Evolutionary conservation across 306 rosid genomes (phyloP).

Genomic region (Cucurbita maxima): DNA sequence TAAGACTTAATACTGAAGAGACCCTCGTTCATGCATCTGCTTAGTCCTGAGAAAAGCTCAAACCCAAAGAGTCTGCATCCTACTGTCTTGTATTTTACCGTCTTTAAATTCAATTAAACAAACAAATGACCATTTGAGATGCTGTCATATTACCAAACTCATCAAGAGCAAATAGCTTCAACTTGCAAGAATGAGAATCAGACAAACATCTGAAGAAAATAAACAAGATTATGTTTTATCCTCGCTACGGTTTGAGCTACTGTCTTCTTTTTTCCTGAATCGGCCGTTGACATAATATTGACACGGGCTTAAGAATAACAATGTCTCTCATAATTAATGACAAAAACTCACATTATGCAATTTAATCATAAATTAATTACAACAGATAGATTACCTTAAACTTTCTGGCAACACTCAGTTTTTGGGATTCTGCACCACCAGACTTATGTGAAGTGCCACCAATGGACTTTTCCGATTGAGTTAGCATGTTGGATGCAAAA

Average conservation of each 20-base stretch:
- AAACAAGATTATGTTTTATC: neutral
- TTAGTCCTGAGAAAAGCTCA: neutral
- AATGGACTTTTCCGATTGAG: slow-evolving; percentile 71
- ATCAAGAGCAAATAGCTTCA: neutral
- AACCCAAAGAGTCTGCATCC: neutral
- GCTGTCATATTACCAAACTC: neutral
- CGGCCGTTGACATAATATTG: neutral
- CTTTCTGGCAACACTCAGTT: slow-evolving; percentile 91
- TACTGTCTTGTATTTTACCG: neutral
- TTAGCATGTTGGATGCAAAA: slow-evolving; percentile 79
- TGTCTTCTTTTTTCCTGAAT: neutral
- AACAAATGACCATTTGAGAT: neutral
- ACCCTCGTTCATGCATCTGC: neutral
- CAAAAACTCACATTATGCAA: neutral
- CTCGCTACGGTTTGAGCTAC: neutral
- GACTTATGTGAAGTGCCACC: slow-evolving; percentile 73
- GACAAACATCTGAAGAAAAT: neutral
- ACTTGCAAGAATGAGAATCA: neutral
- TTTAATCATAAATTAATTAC: neutral
- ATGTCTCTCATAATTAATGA: no score
- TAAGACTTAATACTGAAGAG: neutral
- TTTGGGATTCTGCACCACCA: slow-evolving; percentile 96
- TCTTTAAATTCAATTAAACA: neutral
- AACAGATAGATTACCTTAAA: slow-evolving; percentile 53
- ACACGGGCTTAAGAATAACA: neutral